Evolutionary conservation across 768 basidiomycete species (phyloP), one percentile per base, ranked within the genome.

Genomic region (Sarcodon sp.): DNA sequence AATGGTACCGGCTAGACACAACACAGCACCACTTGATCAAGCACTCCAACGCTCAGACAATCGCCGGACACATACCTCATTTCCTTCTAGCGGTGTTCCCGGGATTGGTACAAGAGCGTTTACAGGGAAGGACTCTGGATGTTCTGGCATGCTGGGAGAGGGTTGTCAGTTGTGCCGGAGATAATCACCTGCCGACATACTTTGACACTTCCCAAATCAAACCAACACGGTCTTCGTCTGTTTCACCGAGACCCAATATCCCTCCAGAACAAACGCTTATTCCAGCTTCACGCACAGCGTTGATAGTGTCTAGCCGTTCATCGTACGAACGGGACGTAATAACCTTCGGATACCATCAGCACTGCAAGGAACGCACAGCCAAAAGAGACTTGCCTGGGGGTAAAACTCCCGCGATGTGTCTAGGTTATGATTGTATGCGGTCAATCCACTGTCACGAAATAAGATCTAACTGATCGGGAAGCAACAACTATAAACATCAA

Each of bases 51-150:
- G 5, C 15, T 39, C 12, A 31, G n/a, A 16, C 27, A 38, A 18
- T 32, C n/a, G 32, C 11, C 18, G 13, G 16, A 43, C 45, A 57
- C 69, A 54, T 56, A 83, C 91, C 64, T 93, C 86, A 59, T 98
- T 98, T 50, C 74, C 69, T 64, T 92, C 92, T 43, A 98, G 67
- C 10, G 94, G 94, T 5, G 94, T 98, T 34, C 94, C 94, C 54
- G 83, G 73, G 52, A 98, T 97, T 11, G 94, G 92, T 1, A 98
- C 94, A 49, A 98, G 73, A 11, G 94, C 93, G 63, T 98, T 98
- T 51, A 98, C 93, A 0, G 94, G 94, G 72, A 98, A 98, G 4
- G 89, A 93, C 63, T 98, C 94, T n/a, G 94, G 94, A 58, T 97
- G 90, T 61, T 93, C 87, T 36, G 87, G 83, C 76, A 96, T 83